phyloP scores from a whole-genome alignment of 2,329 filamentous ascomycete species.

The Xylaria hypoxylon region DNA sequence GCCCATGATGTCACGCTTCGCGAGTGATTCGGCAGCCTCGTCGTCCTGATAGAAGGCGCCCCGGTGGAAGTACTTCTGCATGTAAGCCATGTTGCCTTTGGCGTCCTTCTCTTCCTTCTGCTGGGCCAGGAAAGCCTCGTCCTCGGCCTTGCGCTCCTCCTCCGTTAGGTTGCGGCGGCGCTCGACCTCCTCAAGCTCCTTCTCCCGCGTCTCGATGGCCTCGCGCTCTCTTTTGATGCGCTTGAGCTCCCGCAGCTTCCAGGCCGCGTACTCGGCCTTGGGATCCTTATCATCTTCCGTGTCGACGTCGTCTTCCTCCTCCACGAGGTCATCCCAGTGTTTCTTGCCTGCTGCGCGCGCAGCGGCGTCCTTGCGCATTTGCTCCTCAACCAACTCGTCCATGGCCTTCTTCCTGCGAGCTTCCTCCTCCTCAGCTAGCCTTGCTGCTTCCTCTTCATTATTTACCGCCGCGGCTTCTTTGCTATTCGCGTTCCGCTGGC shows the following conservation, averaged over 20 bases:
- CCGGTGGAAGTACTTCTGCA: slow-evolving; percentile 98
- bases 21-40: slow-evolving; percentile 77
- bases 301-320: slow-evolving; percentile 80
- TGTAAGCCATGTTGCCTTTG: slow-evolving; percentile 84
- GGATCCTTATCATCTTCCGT: slow-evolving; percentile 89
- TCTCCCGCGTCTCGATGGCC: slow-evolving; percentile 84
- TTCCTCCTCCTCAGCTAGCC: slow-evolving; percentile 52
- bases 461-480: slow-evolving; percentile 25
- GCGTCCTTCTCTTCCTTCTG: slow-evolving; percentile 84
- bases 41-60: slow-evolving; percentile 95
- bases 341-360: slow-evolving; percentile 81
- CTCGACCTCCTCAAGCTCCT: slow-evolving; percentile 89
- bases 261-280: slow-evolving; percentile 88
- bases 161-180: slow-evolving; percentile 85
- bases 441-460: slow-evolving; percentile 41
- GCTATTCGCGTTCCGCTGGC: slow-evolving; percentile 57
- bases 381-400: slow-evolving; percentile 86
- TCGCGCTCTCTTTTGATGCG: slow-evolving; percentile 89
- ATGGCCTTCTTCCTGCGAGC: slow-evolving; percentile 76
- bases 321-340: slow-evolving; percentile 84
- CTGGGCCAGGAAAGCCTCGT: slow-evolving; percentile 78
- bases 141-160: slow-evolving; percentile 87
- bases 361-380: slow-evolving; percentile 83
- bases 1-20: slow-evolving; percentile 87
- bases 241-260: slow-evolving; percentile 92